Evolutionary conservation across 768 basidiomycete species (phyloP).

Genomic region (Nidularia pulvinata): DNA sequence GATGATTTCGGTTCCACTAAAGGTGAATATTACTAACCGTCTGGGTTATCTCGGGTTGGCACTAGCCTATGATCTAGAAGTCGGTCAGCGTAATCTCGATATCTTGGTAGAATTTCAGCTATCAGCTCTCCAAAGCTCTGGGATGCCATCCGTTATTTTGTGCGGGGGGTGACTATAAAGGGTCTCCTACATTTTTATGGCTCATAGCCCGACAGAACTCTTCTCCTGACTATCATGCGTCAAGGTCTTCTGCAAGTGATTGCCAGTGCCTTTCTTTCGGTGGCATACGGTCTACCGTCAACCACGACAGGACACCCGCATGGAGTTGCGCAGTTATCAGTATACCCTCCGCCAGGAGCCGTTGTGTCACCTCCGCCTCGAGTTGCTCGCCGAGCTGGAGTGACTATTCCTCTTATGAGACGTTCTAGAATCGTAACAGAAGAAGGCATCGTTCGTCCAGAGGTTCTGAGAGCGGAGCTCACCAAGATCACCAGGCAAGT

Average conservation of each 20-base stretch:
- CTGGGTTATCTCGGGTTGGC: background rate
- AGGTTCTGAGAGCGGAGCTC: slow-evolving; percentile 17
- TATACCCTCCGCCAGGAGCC: too few species aligned
- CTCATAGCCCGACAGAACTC: too few species aligned
- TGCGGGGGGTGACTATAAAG: too few species aligned
- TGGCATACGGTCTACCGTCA: slow-evolving; percentile 8
- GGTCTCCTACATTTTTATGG: too few species aligned
- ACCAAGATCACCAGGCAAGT: slow-evolving; percentile 14
- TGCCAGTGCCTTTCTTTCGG: slow-evolving; percentile 1
- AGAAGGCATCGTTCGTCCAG: slow-evolving; percentile 18
- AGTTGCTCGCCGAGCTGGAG: too few species aligned
- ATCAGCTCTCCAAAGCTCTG: background rate
- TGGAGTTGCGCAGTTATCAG: too few species aligned
- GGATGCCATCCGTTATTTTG: too few species aligned
- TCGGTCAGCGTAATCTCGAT: too few species aligned
- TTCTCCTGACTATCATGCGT: too few species aligned
- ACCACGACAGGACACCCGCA: too few species aligned
- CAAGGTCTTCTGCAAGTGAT: slow-evolving; percentile 1
- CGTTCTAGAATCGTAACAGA: slow-evolving; percentile 14
- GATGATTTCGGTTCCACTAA: background rate
- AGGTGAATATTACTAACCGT: background rate
- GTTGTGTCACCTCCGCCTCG: too few species aligned
- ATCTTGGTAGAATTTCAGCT: too few species aligned
- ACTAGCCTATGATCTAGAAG: background rate
- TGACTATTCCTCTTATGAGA: slow-evolving; percentile 22